Conservation (phyloP, 2,329 filamentous ascomycete genomes). For the Erysiphe pulchra region DNA sequence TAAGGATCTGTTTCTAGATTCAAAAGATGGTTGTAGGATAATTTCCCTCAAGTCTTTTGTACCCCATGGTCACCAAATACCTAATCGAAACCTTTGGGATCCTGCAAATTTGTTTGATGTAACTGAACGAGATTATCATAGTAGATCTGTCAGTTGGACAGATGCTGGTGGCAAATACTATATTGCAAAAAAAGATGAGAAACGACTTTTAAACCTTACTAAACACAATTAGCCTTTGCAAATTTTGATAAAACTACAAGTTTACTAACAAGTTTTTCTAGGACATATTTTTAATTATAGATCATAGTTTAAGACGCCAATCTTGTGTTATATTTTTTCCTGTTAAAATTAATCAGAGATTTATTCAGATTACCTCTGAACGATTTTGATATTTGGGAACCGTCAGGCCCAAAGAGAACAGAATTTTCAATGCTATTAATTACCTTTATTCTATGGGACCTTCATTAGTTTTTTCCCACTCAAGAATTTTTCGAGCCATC, state of each 20-base stretch:
- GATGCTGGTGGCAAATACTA: constrained; percentile 65
- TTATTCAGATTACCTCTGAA: no score
- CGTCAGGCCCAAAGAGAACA: no score
- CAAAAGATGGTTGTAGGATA: constrained; percentile 74
- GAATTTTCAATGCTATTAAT: neutral
- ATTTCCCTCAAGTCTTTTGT: constrained; percentile 86
- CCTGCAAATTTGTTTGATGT: constrained; percentile 65
- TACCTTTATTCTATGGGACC: constrained; percentile 14
- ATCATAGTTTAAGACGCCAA: no score
- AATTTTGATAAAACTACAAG: no score
- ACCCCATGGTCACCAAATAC: constrained; percentile 50
- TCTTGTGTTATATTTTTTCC: no score
- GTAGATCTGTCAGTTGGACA: constrained; percentile 66
- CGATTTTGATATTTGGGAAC: no score
- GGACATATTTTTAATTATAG: no score
- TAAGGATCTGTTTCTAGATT: constrained; percentile 71
- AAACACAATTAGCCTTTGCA: no score
- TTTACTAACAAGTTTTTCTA: no score
- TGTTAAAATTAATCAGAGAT: no score
- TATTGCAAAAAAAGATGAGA: constrained; percentile 42
- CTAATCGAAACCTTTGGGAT: constrained; percentile 45
- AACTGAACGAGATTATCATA: constrained; percentile 40
- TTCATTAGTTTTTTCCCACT: constrained; percentile 67
- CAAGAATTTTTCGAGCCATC: constrained; percentile 68
- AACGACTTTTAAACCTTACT: constrained; percentile 1